These are phyloP conservation scores for Eremothecium sinecaudum DNA, from an alignment of 1,139 yeast species.

Conservation along the genomic window DNA sequence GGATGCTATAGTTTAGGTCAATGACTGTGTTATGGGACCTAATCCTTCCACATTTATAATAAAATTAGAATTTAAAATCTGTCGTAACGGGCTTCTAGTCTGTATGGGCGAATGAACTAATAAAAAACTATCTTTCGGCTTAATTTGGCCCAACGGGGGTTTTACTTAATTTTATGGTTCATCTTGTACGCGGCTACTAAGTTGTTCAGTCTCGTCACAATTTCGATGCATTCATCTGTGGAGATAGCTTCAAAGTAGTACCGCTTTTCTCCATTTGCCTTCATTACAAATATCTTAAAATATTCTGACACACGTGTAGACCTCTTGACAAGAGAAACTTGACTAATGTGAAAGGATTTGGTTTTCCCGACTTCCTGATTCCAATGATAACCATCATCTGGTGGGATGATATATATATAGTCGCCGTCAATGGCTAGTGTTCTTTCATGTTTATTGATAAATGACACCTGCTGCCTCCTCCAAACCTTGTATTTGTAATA, in stretches of 20 bases:
- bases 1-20: too few species aligned
- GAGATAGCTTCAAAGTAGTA: slow-evolving; percentile 77
- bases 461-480: slow-evolving; percentile 80
- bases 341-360: slow-evolving; percentile 77
- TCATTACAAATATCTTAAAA: slow-evolving; percentile 74
- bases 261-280: slow-evolving; percentile 58
- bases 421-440: slow-evolving; percentile 88
- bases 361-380: slow-evolving; percentile 71
- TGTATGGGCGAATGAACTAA: slow-evolving; percentile 1
- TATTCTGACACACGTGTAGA: slow-evolving; percentile 68
- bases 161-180: slow-evolving; percentile 20
- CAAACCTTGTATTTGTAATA: slow-evolving; percentile 63
- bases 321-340: slow-evolving; percentile 66
- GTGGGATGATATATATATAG: slow-evolving; percentile 80
- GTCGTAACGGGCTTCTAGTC: too few species aligned
- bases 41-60: too few species aligned
- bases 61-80: slow-evolving; percentile 2
- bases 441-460: slow-evolving; percentile 66
- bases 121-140: background rate
- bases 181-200: slow-evolving; percentile 43
- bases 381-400: slow-evolving; percentile 59
- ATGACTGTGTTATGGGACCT: too few species aligned
- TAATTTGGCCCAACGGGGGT: background rate
- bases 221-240: slow-evolving; percentile 57
- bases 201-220: slow-evolving; percentile 56